Evolutionary conservation across 1,139 yeast species (phyloP), one percentile per base, ranked within the genome.

Genomic region (Suhomyces choctaworum): DNA sequence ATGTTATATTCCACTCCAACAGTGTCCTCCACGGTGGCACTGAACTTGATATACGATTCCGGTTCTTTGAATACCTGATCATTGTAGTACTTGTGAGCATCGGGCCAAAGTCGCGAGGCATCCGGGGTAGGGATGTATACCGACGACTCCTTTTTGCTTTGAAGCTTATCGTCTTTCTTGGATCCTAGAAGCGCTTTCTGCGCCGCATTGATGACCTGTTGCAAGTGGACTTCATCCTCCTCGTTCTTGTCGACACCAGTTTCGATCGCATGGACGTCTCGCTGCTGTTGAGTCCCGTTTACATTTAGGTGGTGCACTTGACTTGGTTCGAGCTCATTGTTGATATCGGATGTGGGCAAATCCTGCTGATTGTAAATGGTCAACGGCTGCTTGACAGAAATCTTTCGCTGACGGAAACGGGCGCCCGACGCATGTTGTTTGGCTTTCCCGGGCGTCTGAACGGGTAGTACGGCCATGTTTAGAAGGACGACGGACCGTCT

Each of bases 161-260:
- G 32, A 30, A 40, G 47, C 30, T 36, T 44, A 16, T 33, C 45
- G 12, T 47, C 52, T 14, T 47, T 45, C 27, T 58, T 58, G 2
- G 70, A 56, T 9, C 66, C 64, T 25, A 70, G 51, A 29, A 79
- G 70, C 3, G 83, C 84, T 22, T 82, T 75, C 41, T 78, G 80
- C 3, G 88, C 80, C 3, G 92, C 89, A 58, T 80, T 78, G 44
- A 85, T 83, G 28, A 92, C 97, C 44, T 86, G 90, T 59, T 90
- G 96, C 46, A 92, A 73, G 75, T 92, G 98, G 34, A 87, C 95
- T 62, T 92, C 98, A 56, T 88, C 95, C 62, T 92, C 98, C 61
- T 92, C 99, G 50, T 88, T 89, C 58, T 94, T 92, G 58, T 92
- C 99, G 32, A 92, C 98, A 61, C 99, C 99, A 5, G 98, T 92